phyloP scores from a whole-genome alignment of 176 grass and related monocot genomes.

The Hyparrhenia diplandra region DNA sequence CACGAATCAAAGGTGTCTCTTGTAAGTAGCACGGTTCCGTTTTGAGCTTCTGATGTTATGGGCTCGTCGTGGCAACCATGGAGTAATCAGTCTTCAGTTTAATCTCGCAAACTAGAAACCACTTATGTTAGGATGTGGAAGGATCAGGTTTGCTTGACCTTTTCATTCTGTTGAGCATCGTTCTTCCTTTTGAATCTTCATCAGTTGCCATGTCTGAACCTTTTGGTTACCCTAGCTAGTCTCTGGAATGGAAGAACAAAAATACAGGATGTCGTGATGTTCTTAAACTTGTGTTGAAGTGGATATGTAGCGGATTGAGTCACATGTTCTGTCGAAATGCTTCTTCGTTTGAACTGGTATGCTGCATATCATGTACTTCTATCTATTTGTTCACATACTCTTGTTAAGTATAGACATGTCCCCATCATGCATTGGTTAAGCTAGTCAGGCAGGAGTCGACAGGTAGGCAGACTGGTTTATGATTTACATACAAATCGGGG shows the following conservation, averaged over 20 bases:
- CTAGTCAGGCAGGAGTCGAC: not conserved
- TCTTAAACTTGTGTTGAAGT: not conserved
- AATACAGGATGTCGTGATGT: not conserved
- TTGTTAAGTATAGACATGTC: not conserved
- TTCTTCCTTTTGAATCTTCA: not conserved
- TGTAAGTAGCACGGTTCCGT: not conserved
- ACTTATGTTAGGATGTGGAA: not conserved
- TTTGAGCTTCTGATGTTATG: not conserved
- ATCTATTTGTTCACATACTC: not conserved
- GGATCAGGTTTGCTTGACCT: not conserved
- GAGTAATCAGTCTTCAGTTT: not conserved
- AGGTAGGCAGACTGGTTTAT: not conserved
- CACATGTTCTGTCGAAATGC: not conserved
- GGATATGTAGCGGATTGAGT: not conserved
- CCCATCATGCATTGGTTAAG: not conserved
- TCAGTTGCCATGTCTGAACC: not conserved
- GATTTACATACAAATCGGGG: not conserved
- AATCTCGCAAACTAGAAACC: not conserved
- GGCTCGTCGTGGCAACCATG: not conserved
- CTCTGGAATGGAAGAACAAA: not conserved
- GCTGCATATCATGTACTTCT: not conserved
- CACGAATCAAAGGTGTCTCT: not conserved
- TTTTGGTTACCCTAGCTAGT: not conserved
- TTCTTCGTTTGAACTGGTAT: not conserved
- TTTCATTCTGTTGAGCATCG: not conserved